phyloP scores from a whole-genome alignment of 495 filamentous ascomycete genomes.

The Aspergillus avenaceus region DNA sequence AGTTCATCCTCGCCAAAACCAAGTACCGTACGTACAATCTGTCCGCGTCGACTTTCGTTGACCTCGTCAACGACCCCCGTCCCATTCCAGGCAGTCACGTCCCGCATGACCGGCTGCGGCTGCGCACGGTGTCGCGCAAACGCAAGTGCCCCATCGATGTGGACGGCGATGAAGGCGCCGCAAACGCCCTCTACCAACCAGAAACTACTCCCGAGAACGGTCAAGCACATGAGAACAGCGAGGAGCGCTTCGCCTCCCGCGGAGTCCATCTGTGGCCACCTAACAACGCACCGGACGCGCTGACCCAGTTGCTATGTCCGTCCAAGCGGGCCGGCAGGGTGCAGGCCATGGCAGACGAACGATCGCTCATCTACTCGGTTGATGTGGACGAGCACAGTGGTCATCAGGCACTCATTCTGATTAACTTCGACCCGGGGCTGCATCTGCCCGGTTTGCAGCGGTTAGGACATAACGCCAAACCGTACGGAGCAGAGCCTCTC shows the following conservation, averaged over 20 bases:
- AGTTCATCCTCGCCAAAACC: slow-evolving; percentile 54
- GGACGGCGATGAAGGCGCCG: slow-evolving; percentile 29
- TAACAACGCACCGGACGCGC: slow-evolving; percentile 37
- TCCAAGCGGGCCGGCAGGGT: slow-evolving; percentile 43
- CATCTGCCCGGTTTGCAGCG: slow-evolving; percentile 30
- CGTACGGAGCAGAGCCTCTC: slow-evolving; percentile 2
- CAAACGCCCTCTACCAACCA: slow-evolving; percentile 30
- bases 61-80: slow-evolving; percentile 58
- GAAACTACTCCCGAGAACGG: slow-evolving; percentile 26
- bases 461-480: slow-evolving; percentile 6
- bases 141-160: slow-evolving; percentile 36
- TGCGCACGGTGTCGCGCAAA: slow-evolving; percentile 48
- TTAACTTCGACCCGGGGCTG: slow-evolving; percentile 61
- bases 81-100: slow-evolving; percentile 24
- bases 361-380: slow-evolving; percentile 51
- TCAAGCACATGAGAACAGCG: slow-evolving; percentile 24
- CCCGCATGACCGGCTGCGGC: slow-evolving; percentile 45
- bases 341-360: slow-evolving; percentile 55
- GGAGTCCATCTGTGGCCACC: slow-evolving; percentile 59
- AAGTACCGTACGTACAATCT: slow-evolving; percentile 58
- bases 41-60: slow-evolving; percentile 56
- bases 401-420: slow-evolving; percentile 50
- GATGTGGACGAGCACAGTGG: slow-evolving; percentile 42
- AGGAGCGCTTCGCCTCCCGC: slow-evolving; percentile 47
- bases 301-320: slow-evolving; percentile 57